phyloP scores from a whole-genome alignment of 495 filamentous ascomycete species.

The Cenococcum geophilum region DNA sequence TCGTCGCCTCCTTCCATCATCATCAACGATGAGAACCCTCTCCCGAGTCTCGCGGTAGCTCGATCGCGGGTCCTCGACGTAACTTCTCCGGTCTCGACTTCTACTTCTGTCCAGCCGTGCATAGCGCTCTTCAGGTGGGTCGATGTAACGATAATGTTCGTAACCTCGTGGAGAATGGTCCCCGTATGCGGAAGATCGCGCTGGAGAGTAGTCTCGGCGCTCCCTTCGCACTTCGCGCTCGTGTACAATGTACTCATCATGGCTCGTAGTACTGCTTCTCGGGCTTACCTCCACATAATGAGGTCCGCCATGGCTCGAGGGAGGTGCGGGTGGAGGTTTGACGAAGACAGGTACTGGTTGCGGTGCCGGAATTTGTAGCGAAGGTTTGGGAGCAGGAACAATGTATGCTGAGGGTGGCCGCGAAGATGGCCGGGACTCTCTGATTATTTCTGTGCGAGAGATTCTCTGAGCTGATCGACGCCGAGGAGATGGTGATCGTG shows the following conservation, averaged over 20 bases:
- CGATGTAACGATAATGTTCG: conserved; percentile 37
- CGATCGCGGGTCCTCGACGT: conserved; percentile 25
- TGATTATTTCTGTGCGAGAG: conserved; percentile 26
- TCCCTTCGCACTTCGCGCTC: conserved; percentile 33
- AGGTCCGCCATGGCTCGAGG: conserved; percentile 3
- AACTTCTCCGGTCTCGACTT: conserved; percentile 24
- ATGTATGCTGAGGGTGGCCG: conserved; percentile 14
- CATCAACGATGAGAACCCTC: conserved; percentile 30
- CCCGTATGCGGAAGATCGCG: neutral
- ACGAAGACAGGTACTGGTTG: conserved; percentile 34
- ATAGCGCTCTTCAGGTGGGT: conserved; percentile 31
- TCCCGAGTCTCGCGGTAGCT: conserved; percentile 24
- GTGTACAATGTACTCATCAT: conserved; percentile 31
- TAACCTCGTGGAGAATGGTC: conserved; percentile 24
- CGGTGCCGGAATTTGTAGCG: conserved; percentile 25
- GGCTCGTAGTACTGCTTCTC: conserved; percentile 26
- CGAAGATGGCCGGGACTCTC: conserved; percentile 30
- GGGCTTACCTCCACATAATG: conserved; percentile 39
- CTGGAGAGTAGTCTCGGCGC: conserved; percentile 28
- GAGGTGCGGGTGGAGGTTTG: conserved; percentile 23
- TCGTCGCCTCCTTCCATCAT: conserved; percentile 27
- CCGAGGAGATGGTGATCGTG: conserved; percentile 17
- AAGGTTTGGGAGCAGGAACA: conserved; percentile 26
- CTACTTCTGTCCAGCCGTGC: conserved; percentile 18
- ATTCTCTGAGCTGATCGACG: conserved; percentile 17